Evolutionary conservation across 257 asterid genomes (phyloP), one percentile per base, ranked within the genome.

Genomic region (Nemophila menziesii): DNA sequence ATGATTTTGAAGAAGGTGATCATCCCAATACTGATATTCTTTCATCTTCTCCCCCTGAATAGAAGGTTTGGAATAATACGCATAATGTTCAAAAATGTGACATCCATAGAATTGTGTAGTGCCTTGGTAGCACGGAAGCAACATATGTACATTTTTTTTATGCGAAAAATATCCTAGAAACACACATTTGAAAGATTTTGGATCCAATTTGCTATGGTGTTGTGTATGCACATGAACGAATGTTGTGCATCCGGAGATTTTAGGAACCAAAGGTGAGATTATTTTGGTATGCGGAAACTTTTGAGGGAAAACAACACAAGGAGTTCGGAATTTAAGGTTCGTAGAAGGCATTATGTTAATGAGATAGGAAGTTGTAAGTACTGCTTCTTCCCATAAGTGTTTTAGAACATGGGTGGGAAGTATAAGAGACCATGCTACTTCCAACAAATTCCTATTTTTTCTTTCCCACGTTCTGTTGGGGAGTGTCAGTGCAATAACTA

Each of bases 131-230:
- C 5, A 15, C 13, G 5, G n/a, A 15, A 38, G 21, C 38, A 51
- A 12, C 52, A 43, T 21, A 50, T 58, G 13, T 38, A 47, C 4
- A 41, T n/a, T 43, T 37, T 56, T 56, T 37, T 56, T n/a, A 16
- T 21, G 27, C 3, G 27, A 14, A 11, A 48, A 26, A 40, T 52
- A 52, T 2, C 49, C 16, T 2, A 52, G 11, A 9, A 52, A 52
- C 8, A 41, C 4, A 26, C 43, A 41, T 8, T 26, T 40, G n/a
- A 16, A 4, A 10, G 49, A 34, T 1, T 5, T 46, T 2, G 45
- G 62, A 36, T 56, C 55, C 13, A 37, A 43, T 22, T 38, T 47
- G 24, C 18, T 16, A 6, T 21, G 20, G 8, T 39, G n/a, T 11
- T 10, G 46, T 16, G 10, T 11, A 20, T 15, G 16, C 3, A 22